These are phyloP conservation scores for Kodamaea suecica DNA, from an alignment of 1,139 yeast genomes.

Conservation along the genomic window DNA sequence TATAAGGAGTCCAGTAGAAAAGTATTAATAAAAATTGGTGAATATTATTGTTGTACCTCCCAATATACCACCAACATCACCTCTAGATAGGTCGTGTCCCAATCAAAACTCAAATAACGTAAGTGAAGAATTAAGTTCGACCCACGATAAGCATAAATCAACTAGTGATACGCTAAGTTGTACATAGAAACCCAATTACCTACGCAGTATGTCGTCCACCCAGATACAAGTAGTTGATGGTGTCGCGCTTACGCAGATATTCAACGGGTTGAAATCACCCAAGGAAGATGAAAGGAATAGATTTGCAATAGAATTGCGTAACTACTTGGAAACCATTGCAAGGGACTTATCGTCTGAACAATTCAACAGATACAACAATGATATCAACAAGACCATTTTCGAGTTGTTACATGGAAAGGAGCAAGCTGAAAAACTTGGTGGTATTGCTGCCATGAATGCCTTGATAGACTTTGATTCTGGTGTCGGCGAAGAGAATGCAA, in stretches of 20 bases:
- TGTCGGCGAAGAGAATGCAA: slow-evolving; percentile 71
- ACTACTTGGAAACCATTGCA: slow-evolving; percentile 65
- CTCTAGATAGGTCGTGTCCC: no score
- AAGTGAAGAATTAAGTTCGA: background rate
- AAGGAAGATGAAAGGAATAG: slow-evolving; percentile 50
- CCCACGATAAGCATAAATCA: background rate
- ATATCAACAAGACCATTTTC: slow-evolving; percentile 82
- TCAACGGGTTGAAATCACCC: slow-evolving; percentile 50
- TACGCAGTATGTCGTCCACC: slow-evolving; percentile 24
- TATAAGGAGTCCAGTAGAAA: no score
- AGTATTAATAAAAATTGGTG: no score
- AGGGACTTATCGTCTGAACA: slow-evolving; percentile 77
- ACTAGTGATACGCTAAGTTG: no score
- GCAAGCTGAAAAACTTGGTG: slow-evolving; percentile 75
- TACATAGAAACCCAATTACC: no score
- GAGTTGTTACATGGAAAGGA: slow-evolving; percentile 79
- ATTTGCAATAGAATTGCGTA: slow-evolving; percentile 65
- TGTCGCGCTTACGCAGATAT: slow-evolving; percentile 52
- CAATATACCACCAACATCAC: no score
- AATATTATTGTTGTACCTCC: no score
- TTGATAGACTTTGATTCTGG: slow-evolving; percentile 74
- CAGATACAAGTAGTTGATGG: slow-evolving; percentile 46
- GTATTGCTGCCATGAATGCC: slow-evolving; percentile 85
- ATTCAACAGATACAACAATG: slow-evolving; percentile 76
- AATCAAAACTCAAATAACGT: background rate